Evolutionary conservation across 768 basidiomycete species (phyloP), one percentile per base, ranked within the genome.

Genomic region (Termitomyces heimii): DNA sequence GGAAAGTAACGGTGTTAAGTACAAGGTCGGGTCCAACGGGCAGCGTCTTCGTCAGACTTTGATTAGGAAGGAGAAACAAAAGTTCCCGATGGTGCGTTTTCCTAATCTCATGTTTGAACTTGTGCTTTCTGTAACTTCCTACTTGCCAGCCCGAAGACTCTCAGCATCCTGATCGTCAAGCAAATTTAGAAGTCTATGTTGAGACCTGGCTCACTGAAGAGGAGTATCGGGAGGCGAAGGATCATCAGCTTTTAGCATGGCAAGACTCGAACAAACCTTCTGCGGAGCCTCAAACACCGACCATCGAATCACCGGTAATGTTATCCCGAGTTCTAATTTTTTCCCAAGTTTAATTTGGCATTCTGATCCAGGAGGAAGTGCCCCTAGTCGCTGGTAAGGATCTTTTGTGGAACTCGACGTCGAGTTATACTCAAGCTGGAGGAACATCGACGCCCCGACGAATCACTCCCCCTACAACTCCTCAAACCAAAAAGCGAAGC

Each of bases 191-290:
- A 60, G 83, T 91, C 31, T 87, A 80, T 62, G 80, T 92, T n/a
- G 89, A 91, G 67, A 77, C 75, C 20, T 93, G 90, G 90, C 75
- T 90, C 53, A 83, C 83, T 12, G 89, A 91, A 55, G 86, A 84
- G 56, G 84, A 89, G 62, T 86, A 88, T 67, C 74, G 77, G 50
- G 76, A 77, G 48, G 85, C 86, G 1, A 89, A 89, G 61, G 76
- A 77, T 18, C 75, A 77, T 40, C 79, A 78, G 55, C 74, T 82
- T 37, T 68, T 91, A 18, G 84, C 82, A 18, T 89, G 87, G 87
- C 88, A 89, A 65, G 86, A 89, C 59, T 71, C 76, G 16, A 75
- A 76, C 24, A 75, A 74, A 56, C 67, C 72, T 12, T 70, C 74
- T 18, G 67, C 63, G 35, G 82, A 82, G 63, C 73, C 79, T 34